Base-by-base conservation (phyloP, 1,284 basidiomycete genomes). In the Xerocomus minutiporus region DNA sequence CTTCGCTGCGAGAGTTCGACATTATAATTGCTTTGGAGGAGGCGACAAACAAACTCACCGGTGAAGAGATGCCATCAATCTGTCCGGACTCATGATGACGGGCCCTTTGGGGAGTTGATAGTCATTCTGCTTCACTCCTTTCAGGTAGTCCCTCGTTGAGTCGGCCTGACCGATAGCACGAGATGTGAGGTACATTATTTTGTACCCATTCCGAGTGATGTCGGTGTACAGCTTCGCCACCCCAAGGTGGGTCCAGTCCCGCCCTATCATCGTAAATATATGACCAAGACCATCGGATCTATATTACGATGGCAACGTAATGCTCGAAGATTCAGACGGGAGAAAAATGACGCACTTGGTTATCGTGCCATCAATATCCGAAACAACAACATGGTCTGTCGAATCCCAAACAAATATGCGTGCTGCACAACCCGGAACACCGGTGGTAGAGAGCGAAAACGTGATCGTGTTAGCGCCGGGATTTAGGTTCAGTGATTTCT, bases 241-340 rank as follows among this genome's bases (percentile, higher is more conserved):
- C 15, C 97, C 97, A 15, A 93, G 77, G 68, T 99, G 97, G 4
- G 97, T 99, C 97, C 97, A 99, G 71, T 99, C 97, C n/a, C 96
- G 84, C 5, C 97, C 97, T 60, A 99, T 97, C 82, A 98, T 95
- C 4, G 95, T 96, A 67, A 97, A 97, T 47, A 99, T 88, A 68
- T 99, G 97, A 0, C 97, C 97, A 3, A 99, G 76, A 1, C 94
- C 97, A 72, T 99, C 97, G 1, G 95, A 98, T 69, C 92, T 96
- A 17, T 15, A 47, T 34, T 12, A 12, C 3, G 4, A 39, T 56
- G 23, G 54, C 26, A 43, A 50, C 3, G 6, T 9, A 15, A 20
- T 11, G 1, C 8, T 46, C 35, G 38, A 20, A 23, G 9, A 38
- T 13, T 11, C 13, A 4, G 11, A 35, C 34, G 6, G 34, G 34